Percentiles rank a stretch among this genome's conserved stretches.
phyloP scores from a whole-genome alignment of 495 filamentous ascomycete species.

The Recurvomyces mirabilis region DNA sequence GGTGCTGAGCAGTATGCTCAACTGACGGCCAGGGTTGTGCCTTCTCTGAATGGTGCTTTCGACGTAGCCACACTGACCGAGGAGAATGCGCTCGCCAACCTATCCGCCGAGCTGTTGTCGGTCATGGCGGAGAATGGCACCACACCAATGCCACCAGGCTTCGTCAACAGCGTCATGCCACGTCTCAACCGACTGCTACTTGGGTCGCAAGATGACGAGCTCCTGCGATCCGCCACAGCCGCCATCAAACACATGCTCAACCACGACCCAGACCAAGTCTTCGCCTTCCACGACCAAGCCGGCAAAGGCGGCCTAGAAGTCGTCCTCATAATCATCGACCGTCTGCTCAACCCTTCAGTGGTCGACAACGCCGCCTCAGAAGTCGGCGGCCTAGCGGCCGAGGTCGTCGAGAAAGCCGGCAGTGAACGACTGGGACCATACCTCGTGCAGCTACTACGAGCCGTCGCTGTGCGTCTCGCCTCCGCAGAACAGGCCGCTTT shows the following conservation, averaged over 20 bases:
- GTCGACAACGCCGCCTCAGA: slow-evolving; percentile 90
- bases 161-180: slow-evolving; percentile 73
- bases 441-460: slow-evolving; percentile 75
- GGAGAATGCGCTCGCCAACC: slow-evolving; percentile 67
- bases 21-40: slow-evolving; percentile 79
- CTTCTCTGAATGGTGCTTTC: slow-evolving; percentile 76
- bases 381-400: slow-evolving; percentile 86
- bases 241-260: slow-evolving; percentile 76
- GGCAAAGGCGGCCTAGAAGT: slow-evolving; percentile 80
- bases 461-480: slow-evolving; percentile 75
- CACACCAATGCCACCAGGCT: slow-evolving; percentile 74
- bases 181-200: slow-evolving; percentile 76
- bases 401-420: slow-evolving; percentile 88
- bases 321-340: slow-evolving; percentile 81
- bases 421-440: slow-evolving; percentile 81
- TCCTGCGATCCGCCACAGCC: slow-evolving; percentile 77
- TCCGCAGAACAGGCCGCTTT: slow-evolving; percentile 72
- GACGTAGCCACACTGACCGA: slow-evolving; percentile 76
- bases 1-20: slow-evolving; percentile 58
- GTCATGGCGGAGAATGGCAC: slow-evolving; percentile 71
- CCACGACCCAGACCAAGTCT: slow-evolving; percentile 78
- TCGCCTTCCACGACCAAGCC: slow-evolving; percentile 64
- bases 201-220: slow-evolving; percentile 64
- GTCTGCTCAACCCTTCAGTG: slow-evolving; percentile 68
- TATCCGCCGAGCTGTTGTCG: slow-evolving; percentile 74